These are phyloP conservation scores for Lachnellula suecica DNA, from an alignment of 2,329 filamentous ascomycete species.

Conservation along the genomic window DNA sequence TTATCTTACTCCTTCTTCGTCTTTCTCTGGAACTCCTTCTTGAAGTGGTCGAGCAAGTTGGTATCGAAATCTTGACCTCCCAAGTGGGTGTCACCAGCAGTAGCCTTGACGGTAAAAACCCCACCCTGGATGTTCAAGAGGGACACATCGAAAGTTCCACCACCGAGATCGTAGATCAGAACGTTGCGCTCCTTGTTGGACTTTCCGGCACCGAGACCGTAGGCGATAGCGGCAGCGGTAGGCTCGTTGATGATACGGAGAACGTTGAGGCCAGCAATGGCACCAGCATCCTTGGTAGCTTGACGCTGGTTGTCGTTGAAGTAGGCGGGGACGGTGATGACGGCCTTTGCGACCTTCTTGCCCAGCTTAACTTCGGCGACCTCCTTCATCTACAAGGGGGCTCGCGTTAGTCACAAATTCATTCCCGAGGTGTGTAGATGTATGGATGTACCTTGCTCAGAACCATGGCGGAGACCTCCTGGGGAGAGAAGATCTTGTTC, in stretches of 20 bases:
- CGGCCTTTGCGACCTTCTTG: conserved; percentile 98
- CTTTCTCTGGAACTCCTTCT: conserved; percentile 87
- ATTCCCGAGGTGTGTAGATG: too few species aligned
- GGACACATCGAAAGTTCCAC: conserved; percentile 99
- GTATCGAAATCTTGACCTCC: conserved; percentile 97
- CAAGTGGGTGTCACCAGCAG: conserved; percentile 94
- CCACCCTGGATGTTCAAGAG: conserved; percentile 98
- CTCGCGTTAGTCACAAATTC: too few species aligned
- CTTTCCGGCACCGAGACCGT: conserved; percentile 94
- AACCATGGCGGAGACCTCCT: conserved; percentile 99
- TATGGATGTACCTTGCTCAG: conserved; percentile 92
- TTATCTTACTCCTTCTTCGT: conserved; percentile 57
- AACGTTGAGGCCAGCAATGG: conserved; percentile 95
- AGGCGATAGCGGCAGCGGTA: conserved; percentile 95
- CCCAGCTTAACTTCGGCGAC: conserved; percentile 97
- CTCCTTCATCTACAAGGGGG: conserved; percentile 87
- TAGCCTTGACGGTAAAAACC: conserved; percentile 99
- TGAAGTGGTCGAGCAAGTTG: conserved; percentile 93
- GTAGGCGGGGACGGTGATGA: conserved; percentile 98
- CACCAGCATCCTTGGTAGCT: conserved; percentile 98
- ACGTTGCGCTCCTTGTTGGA: conserved; percentile 98
- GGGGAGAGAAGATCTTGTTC: conserved; percentile 93
- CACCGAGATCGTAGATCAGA: conserved; percentile 99
- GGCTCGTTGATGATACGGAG: conserved; percentile 99
- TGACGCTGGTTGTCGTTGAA: conserved; percentile 99